A percentile compares a stretch with the other conserved stretches of the same genome.
Conservation (phyloP, 768 basidiomycete species). For the Coprinopsis marcescibilis region DNA sequence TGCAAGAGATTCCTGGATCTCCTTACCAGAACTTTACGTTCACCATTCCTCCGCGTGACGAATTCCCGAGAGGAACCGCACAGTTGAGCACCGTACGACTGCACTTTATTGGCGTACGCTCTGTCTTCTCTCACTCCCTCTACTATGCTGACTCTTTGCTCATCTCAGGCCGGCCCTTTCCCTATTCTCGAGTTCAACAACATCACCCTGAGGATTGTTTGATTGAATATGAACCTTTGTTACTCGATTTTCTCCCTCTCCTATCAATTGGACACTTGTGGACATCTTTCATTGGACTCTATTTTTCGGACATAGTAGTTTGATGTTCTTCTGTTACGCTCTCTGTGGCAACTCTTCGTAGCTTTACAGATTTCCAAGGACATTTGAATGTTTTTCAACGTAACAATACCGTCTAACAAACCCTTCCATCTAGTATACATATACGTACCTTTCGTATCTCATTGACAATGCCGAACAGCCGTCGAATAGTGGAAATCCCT, state of each 20-base stretch:
- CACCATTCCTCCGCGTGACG: slow-evolving; percentile 17
- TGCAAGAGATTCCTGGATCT: slow-evolving; percentile 13
- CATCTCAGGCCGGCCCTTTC: background rate
- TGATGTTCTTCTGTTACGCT: no score
- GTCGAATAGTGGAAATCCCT: no score
- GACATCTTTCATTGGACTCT: background rate
- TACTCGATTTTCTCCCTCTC: no score
- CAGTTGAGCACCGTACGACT: slow-evolving; percentile 25
- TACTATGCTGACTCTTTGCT: background rate
- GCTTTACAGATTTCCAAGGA: no score
- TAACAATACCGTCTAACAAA: no score
- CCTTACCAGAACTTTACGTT: slow-evolving; percentile 29
- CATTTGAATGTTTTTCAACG: no score
- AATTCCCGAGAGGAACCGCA: slow-evolving; percentile 18
- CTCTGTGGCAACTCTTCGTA: no score
- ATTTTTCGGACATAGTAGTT: no score
- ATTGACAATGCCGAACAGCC: no score
- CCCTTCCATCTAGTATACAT: no score
- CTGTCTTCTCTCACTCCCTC: background rate
- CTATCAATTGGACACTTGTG: background rate
- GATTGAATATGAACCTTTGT: background rate
- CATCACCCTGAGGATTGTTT: background rate
- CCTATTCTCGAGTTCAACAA: background rate
- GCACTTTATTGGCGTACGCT: slow-evolving; percentile 27
- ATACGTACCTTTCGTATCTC: no score